Evolutionary conservation across 2,329 filamentous ascomycete genomes (phyloP), one percentile per base, ranked within the genome.

Genomic region (Colletotrichum scovillei): DNA sequence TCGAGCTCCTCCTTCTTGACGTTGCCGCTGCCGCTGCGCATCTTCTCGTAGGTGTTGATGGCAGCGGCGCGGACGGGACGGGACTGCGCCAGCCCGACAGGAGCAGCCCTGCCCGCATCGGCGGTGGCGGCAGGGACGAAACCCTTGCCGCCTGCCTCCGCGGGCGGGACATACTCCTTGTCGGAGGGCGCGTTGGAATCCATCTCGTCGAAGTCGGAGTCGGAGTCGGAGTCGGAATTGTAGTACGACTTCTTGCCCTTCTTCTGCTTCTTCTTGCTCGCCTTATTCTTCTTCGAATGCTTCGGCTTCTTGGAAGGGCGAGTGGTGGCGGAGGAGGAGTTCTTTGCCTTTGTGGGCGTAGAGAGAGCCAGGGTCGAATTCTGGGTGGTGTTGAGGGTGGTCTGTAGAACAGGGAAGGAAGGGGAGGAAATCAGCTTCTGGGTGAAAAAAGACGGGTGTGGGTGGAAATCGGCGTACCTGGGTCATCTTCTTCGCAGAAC

Each of bases 21-120:
- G 30, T 32, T 69, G 58, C 28, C 22, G 19, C 9, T 46, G 58
- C 28, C 22, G 19, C 9, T 46, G 16, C 69, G 60, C 70, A 73
- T 73, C 14, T 58, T 73, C 42, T 70, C 70, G 60, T 73, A 73
- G 14, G 70, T 73, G n/a, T 70, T 32, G 28, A 73, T 70, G 9
- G 67, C 55, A 4, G 70, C 49, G 16, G 70, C 42, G 22, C 70
- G 70, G 14, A 73, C 70, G 7, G 70, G 70, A 30, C 70, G 70
- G 16, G 67, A 73, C 16, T 73, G 69, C 42, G 70, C 70, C n/a
- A 73, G 55, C 28, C 70, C 70, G 24, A 69, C 16, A n/a, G 49
- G 22, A 19, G 30, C 19, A 19, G 59, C 38, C 38, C 38, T 42
- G 38, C 38, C 38, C 38, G 16, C 57, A 26, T 14, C 16, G 28